Conservation (phyloP, 106 monocot species). For the Apostasia shenzhenica region DNA sequence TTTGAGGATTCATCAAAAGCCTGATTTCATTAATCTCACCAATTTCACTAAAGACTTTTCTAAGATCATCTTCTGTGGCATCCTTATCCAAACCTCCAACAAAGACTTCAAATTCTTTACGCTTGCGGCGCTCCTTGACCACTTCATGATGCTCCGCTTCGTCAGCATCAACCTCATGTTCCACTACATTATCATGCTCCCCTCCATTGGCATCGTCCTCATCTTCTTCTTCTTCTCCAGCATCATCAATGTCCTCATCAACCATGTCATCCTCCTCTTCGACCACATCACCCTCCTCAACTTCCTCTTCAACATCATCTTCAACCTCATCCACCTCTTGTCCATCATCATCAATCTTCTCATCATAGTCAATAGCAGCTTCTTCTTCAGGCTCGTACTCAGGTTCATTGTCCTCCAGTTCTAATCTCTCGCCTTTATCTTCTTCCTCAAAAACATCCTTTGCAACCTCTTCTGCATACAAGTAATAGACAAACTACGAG, state of each 20-base stretch:
- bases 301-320: constrained; percentile 25
- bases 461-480: constrained; percentile 33
- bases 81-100: constrained; percentile 90
- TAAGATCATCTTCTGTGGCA: constrained; percentile 80
- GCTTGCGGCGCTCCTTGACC: constrained; percentile 63
- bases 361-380: constrained; percentile 53
- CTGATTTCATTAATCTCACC: constrained; percentile 80
- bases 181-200: constrained; percentile 44
- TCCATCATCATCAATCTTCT: constrained; percentile 44
- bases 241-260: constrained; percentile 52
- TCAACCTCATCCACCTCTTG: constrained; percentile 37
- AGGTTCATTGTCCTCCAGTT: constrained; percentile 68
- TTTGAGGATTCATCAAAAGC: constrained; percentile 68
- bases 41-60: constrained; percentile 63
- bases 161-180: constrained; percentile 40
- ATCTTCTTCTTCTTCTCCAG: constrained; percentile 43
- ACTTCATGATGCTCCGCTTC: constrained; percentile 70
- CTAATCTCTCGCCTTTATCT: constrained; percentile 67
- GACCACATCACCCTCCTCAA: constrained; percentile 27
- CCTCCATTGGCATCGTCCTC: constrained; percentile 54
- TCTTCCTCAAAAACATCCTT: constrained; percentile 58
- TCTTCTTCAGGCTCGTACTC: constrained; percentile 83
- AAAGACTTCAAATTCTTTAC: constrained; percentile 97
- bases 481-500: neutral
- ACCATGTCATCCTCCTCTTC: constrained; percentile 38